Percentiles rank a stretch among this genome's conserved stretches.
Evolutionary conservation across 192 early-diverging fungal genomes (phyloP).

Genomic region (Backusella morwellensis): DNA sequence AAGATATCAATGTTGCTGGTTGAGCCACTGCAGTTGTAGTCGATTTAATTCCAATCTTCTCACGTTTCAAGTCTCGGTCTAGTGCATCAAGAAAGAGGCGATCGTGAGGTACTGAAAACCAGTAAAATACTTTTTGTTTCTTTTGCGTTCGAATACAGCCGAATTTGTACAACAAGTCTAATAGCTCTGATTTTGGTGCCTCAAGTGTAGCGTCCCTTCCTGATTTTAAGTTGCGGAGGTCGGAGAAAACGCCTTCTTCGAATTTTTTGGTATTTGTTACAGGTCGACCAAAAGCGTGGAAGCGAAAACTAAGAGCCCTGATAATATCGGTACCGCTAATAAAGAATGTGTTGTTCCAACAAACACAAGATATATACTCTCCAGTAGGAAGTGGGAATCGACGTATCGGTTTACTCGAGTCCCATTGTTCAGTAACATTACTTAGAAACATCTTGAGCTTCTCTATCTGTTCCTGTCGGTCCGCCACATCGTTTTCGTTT

Average conservation of each 20-base stretch:
- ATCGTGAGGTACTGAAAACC: slow-evolving; percentile 95
- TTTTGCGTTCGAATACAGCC: slow-evolving; percentile 97
- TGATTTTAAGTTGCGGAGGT: slow-evolving; percentile 93
- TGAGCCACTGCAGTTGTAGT: slow-evolving; percentile 73
- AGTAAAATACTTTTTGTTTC: slow-evolving; percentile 99
- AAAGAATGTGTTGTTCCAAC: slow-evolving; percentile 90
- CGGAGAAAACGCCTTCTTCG: slow-evolving; percentile 97
- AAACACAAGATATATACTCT: slow-evolving; percentile 87
- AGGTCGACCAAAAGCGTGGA: slow-evolving; percentile 85
- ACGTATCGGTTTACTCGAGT: slow-evolving; percentile 51
- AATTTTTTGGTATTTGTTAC: slow-evolving; percentile 93
- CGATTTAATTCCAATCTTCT: slow-evolving; percentile 79
- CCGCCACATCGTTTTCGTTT: slow-evolving; percentile 8
- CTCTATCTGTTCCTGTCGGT: slow-evolving; percentile 37
- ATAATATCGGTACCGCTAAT: slow-evolving; percentile 98
- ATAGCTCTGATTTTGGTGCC: slow-evolving; percentile 90
- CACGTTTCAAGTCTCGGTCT: slow-evolving; percentile 94
- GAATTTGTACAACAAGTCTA: slow-evolving; percentile 94
- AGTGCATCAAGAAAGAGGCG: slow-evolving; percentile 93
- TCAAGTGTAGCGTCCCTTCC: slow-evolving; percentile 89
- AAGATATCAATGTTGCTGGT: slow-evolving; percentile 60
- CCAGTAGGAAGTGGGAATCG: slow-evolving; percentile 74
- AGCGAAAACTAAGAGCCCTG: slow-evolving; percentile 83
- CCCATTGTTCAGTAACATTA: slow-evolving; percentile 67
- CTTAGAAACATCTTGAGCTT: slow-evolving; percentile 56